phyloP scores from a whole-genome alignment of 352 stramenopile species.

The Peronospora tabacina region DNA sequence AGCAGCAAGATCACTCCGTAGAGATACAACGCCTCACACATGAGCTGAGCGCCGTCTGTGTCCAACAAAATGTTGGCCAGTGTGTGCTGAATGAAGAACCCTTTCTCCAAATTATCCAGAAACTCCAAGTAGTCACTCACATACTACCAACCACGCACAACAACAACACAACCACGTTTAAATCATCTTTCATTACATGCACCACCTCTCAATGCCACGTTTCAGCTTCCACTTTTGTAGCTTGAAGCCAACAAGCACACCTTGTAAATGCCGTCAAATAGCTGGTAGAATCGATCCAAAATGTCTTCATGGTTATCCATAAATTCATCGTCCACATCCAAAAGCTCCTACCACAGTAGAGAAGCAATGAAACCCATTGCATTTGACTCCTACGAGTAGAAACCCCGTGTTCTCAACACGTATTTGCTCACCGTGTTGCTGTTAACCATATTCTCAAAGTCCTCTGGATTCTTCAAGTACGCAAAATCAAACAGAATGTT shows the following conservation, averaged over 20 bases:
- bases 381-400: slow-evolving; percentile 1
- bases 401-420: not conserved
- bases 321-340: slow-evolving; percentile 89
- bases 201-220: not conserved
- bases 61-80: slow-evolving; percentile 92
- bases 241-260: slow-evolving; percentile 17
- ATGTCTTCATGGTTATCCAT: slow-evolving; percentile 85
- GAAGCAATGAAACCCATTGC: slow-evolving; percentile 5
- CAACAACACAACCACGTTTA: slow-evolving; percentile 1
- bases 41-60: slow-evolving; percentile 88
- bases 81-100: slow-evolving; percentile 94
- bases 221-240: not conserved
- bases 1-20: slow-evolving; percentile 92
- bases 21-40: slow-evolving; percentile 92
- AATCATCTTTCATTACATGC: slow-evolving; percentile 1
- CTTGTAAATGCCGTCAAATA: slow-evolving; percentile 88
- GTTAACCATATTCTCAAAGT: slow-evolving; percentile 91
- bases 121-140: slow-evolving; percentile 90
- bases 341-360: slow-evolving; percentile 43
- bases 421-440: slow-evolving; percentile 68
- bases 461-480: slow-evolving; percentile 92
- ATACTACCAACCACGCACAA: slow-evolving; percentile 49
- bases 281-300: slow-evolving; percentile 82
- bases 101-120: slow-evolving; percentile 86
- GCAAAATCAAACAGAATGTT: slow-evolving; percentile 93